Base-by-base conservation (phyloP, 768 basidiomycete species). In the Psilocybe cubensis region DNA sequence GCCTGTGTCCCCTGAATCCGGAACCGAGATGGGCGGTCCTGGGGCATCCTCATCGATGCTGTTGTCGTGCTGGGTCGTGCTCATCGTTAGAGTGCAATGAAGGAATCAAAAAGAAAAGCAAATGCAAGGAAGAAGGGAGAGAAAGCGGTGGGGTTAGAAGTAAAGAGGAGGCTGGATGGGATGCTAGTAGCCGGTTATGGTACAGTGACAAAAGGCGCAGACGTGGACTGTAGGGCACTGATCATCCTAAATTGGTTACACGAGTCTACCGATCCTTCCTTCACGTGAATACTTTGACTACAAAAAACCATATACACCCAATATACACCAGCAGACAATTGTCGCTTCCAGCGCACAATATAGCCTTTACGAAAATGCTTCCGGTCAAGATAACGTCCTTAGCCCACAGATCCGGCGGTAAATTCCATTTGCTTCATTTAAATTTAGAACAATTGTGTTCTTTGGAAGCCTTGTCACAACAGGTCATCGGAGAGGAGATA, bases 1-100 rank as follows among this genome's bases (percentile, higher is more conserved):
- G 28, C 91, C 89, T 40, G 80, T 67, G 56, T 93, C 91, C 40
- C 78, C 81, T 40, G 81, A 70, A 61, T 92, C 90, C 56, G 88
- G 86, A 3, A 92, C 81, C 12, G 88, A 84, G 43, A 91, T 83
- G 54, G 87, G 75, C 20, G 82, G 78, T 12, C 74, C 80, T 8
- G 82, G 77, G 23, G 79, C 73, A 9, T 86, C 85, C 23, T 85
- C 82, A 61, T 86, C 66, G 56, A 56, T 48, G 38, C 28, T 48
- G 41, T 48, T 42, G 46, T 64, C 60, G 18, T 59, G 57, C 40
- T 49, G 43, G 7, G 54, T 49, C 24, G 60, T 41, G 38, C 54
- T 57, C 63, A 64, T 56, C 28, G n/a, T 44, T 40, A 31, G 27
- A 17, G 21, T 23, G 10, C 47, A 29, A 21, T 35, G 46, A 38